Evolutionary conservation across 331 rosid genomes (phyloP), one percentile per base, ranked within the genome.

Genomic region (Quercus phellos): DNA sequence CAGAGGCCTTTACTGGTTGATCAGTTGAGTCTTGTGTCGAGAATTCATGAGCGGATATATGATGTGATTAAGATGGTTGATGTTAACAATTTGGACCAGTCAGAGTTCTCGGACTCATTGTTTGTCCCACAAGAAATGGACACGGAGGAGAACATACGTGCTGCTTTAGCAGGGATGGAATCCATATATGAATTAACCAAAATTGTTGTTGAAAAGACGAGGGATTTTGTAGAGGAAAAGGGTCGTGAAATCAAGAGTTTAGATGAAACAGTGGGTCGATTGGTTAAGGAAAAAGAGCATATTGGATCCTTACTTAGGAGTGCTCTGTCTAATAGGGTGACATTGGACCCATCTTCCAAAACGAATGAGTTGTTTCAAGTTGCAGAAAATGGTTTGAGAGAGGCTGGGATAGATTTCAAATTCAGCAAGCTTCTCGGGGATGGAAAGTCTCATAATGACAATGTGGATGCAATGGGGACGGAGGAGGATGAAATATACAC

Each of bases 161-260:
- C 98, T 21, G 88, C 94, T 68, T 88, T 91, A 81, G 99, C 99
- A 22, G 98, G 99, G 80, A 90, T 95, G 97, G 98, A 95, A 69
- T 93, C 96, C 54, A 88, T 92, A 67, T 87, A 80, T 83, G 94
- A 88, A 79, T 83, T 95, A 56, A 85, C 83, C 60, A 82, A 84
- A 79, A 60, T 83, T 80, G 94, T 88, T 75, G 82, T 73, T 75
- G 93, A 85, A 72, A 95, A 93, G 78, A 83, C 90, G 4, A 83
- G 83, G 86, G 90, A 85, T 79, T 79, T 83, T 64, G 76, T 85
- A 43, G 94, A 91, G 86, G 94, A 85, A 84, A 95, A 93, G 86
- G 79, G 76, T 80, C 74, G 30, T 2, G 81, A 90, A 82, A 85
- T 93, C 18, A 87, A 70, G 82, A 76, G 83, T 84, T 88, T 95